These are phyloP conservation scores for Nicotiana tabacum DNA, from an alignment of 257 asterid genomes.

Conservation along the genomic window DNA sequence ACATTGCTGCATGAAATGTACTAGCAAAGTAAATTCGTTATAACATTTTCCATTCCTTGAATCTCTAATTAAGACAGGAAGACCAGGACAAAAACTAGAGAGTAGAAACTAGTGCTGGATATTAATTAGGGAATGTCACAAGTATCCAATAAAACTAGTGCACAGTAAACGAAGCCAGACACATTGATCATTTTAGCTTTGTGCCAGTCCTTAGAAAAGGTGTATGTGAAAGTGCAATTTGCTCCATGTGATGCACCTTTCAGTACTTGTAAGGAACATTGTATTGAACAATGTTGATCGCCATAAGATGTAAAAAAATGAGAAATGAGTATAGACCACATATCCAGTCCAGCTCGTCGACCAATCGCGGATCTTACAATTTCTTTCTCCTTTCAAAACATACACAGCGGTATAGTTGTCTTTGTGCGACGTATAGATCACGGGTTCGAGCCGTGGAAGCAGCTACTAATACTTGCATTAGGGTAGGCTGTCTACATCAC, in stretches of 20 bases:
- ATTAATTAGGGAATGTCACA: not conserved
- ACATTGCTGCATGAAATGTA: not conserved
- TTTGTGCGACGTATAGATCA: no score
- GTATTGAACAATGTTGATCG: not conserved
- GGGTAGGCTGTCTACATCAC: no score
- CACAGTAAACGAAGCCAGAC: not conserved
- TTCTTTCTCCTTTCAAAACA: not conserved
- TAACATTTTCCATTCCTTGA: not conserved
- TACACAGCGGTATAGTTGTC: no score
- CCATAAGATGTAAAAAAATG: not conserved
- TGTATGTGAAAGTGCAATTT: not conserved
- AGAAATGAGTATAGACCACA: not conserved
- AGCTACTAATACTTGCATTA: no score
- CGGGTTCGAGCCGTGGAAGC: no score
- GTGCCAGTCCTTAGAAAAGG: not conserved
- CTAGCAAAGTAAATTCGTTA: not conserved
- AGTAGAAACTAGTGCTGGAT: not conserved
- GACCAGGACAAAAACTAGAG: not conserved
- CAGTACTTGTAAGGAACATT: not conserved
- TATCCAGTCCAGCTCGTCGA: not conserved
- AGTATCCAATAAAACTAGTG: not conserved
- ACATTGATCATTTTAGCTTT: not conserved
- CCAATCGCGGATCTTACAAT: not conserved
- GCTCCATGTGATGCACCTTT: not conserved
- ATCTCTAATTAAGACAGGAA: not conserved